phyloP scores from a whole-genome alignment of 1,139 yeast genomes.

The Magnusiomyces starmeri region DNA sequence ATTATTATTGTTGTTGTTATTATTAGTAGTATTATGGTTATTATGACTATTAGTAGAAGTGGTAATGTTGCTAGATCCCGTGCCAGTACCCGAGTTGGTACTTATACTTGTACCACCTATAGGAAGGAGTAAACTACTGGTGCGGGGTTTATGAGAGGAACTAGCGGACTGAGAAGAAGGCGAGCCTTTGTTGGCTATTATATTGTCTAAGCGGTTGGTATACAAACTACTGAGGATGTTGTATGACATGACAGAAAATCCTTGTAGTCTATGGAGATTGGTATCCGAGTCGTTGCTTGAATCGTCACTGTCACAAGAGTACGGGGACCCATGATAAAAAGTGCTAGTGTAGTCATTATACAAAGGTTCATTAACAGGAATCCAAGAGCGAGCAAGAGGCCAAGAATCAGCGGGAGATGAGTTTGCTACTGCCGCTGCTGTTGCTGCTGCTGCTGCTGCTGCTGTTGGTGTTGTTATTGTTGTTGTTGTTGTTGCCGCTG shows the following conservation, averaged over 20 bases:
- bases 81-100: no score
- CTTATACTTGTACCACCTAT: no score
- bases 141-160: no score
- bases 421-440: background rate
- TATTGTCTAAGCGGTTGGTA: slow-evolving; percentile 1
- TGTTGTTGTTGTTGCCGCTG: background rate
- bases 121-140: no score
- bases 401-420: background rate
- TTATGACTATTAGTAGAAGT: no score
- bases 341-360: background rate
- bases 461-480: background rate
- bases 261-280: background rate
- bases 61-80: no score
- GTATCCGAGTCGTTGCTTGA: background rate
- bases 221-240: slow-evolving; percentile 4
- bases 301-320: background rate
- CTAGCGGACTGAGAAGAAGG: background rate
- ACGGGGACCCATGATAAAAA: background rate
- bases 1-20: background rate
- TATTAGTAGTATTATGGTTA: background rate
- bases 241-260: slow-evolving; percentile 8
- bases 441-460: background rate
- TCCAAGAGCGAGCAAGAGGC: background rate
- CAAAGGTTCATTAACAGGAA: background rate
- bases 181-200: background rate